phyloP scores from a whole-genome alignment of 2,329 filamentous ascomycete genomes.

The Xylariaceae sp. region DNA sequence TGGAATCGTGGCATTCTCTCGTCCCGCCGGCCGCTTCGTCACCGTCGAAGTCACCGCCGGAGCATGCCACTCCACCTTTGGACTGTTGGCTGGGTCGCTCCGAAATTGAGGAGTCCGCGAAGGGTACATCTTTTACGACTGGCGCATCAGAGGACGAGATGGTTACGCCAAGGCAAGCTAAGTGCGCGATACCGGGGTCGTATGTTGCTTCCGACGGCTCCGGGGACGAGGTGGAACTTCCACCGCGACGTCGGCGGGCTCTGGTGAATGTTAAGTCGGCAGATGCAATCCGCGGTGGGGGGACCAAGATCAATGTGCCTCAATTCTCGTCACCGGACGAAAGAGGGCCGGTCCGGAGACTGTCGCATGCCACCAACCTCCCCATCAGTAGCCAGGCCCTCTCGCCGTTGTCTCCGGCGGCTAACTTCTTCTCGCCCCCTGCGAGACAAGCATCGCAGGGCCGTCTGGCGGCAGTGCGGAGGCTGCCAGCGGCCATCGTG shows the following conservation, averaged over 20 bases:
- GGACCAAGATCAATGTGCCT: conserved; percentile 3
- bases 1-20: conserved; percentile 47
- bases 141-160: conserved; percentile 22
- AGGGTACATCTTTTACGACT: not conserved
- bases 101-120: not conserved
- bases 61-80: conserved; percentile 30
- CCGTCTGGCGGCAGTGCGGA: conserved; percentile 41
- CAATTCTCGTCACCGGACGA: conserved; percentile 29
- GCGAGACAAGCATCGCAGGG: conserved; percentile 32
- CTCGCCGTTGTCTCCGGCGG: conserved; percentile 62
- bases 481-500: conserved; percentile 60
- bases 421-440: conserved; percentile 57
- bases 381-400: conserved; percentile 51
- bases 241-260: conserved; percentile 13
- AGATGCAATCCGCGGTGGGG: not conserved
- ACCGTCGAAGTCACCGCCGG: conserved; percentile 37
- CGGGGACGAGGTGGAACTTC: conserved; percentile 21
- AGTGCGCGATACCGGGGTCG: conserved; percentile 28
- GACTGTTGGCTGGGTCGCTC: conserved; percentile 27
- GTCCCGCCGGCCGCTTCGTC: conserved; percentile 40
- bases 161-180: conserved; percentile 24
- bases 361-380: conserved; percentile 47
- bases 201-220: conserved; percentile 23
- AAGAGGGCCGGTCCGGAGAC: conserved; percentile 43
- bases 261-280: not conserved